These are phyloP conservation scores for Chalciporus pseudorubinellus DNA, from an alignment of 768 basidiomycete genomes.

Conservation along the genomic window DNA sequence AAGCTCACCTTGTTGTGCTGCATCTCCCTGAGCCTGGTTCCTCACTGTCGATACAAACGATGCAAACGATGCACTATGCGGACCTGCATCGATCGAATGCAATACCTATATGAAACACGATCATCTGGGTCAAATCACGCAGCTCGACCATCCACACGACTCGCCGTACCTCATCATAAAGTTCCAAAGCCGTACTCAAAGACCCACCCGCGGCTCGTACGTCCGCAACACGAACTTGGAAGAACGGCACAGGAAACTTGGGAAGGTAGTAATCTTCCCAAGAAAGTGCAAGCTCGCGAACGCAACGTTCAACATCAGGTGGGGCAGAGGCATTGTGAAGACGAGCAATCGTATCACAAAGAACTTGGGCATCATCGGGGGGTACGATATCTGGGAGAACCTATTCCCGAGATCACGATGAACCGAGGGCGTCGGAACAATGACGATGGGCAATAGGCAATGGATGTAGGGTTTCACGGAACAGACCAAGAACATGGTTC, in stretches of 20 bases:
- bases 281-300: slow-evolving; percentile 27
- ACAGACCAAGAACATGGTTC: neutral
- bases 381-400: slow-evolving; percentile 21
- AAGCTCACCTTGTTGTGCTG: slow-evolving; percentile 26
- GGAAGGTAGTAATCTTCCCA: slow-evolving; percentile 35
- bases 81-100: slow-evolving; percentile 15
- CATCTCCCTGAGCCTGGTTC: slow-evolving; percentile 22
- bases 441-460: no score
- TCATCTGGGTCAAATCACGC: neutral
- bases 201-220: slow-evolving; percentile 31
- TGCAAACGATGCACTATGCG: slow-evolving; percentile 18
- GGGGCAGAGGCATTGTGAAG: slow-evolving; percentile 17
- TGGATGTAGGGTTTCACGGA: no score
- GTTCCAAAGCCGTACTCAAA: slow-evolving; percentile 27
- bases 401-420: slow-evolving; percentile 2
- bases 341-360: slow-evolving; percentile 15
- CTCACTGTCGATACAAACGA: slow-evolving; percentile 28
- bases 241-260: slow-evolving; percentile 30
- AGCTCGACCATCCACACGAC: no score
- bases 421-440: no score
- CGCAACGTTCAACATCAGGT: slow-evolving; percentile 17
- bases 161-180: slow-evolving; percentile 28
- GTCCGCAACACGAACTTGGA: slow-evolving; percentile 32
- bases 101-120: slow-evolving; percentile 25
- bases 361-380: slow-evolving; percentile 19